Percentiles rank a stretch among this genome's conserved stretches.
Evolutionary conservation across 1,284 basidiomycete species (phyloP).

Genomic region (Cutaneotrichosporon cavernicola): DNA sequence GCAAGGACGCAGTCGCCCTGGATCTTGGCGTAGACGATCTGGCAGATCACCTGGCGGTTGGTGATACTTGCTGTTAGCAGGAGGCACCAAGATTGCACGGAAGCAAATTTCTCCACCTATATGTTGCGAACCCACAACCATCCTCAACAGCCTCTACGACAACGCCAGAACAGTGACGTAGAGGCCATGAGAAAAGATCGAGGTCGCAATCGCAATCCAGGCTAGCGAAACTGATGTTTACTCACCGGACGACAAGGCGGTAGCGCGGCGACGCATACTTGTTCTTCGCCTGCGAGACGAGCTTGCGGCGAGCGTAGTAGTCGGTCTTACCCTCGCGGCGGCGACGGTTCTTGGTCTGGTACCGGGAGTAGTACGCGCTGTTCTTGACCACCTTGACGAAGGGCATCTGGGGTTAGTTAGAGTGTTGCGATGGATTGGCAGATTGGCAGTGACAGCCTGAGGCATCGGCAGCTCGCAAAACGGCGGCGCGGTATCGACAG

Average conservation of each 20-base stretch:
- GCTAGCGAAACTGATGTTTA: neutral
- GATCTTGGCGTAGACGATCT: slow-evolving; percentile 95
- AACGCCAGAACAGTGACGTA: neutral
- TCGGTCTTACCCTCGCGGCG: slow-evolving; percentile 98
- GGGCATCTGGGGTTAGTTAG: slow-evolving; percentile 10
- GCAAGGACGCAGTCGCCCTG: slow-evolving; percentile 94
- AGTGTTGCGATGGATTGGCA: neutral
- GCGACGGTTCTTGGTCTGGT: slow-evolving; percentile 95
- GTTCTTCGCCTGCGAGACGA: slow-evolving; percentile 87
- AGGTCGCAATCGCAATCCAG: too few species aligned
- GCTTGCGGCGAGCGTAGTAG: slow-evolving; percentile 71
- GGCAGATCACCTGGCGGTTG: slow-evolving; percentile 86
- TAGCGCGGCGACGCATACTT: slow-evolving; percentile 99
- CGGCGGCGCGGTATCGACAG: too few species aligned
- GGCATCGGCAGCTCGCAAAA: too few species aligned
- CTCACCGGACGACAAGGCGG: slow-evolving; percentile 66
- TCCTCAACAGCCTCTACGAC: neutral
- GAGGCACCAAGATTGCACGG: neutral
- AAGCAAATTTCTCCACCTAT: neutral
- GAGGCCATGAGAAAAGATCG: too few species aligned
- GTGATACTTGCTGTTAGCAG: slow-evolving; percentile 67
- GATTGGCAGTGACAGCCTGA: too few species aligned
- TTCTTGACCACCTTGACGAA: slow-evolving; percentile 61
- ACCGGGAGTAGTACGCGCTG: slow-evolving; percentile 90
- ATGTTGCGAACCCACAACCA: neutral